Evolutionary conservation across 1,139 yeast species (phyloP), one percentile per base, ranked within the genome.

Genomic region (Kluyveromyces marxianus): DNA sequence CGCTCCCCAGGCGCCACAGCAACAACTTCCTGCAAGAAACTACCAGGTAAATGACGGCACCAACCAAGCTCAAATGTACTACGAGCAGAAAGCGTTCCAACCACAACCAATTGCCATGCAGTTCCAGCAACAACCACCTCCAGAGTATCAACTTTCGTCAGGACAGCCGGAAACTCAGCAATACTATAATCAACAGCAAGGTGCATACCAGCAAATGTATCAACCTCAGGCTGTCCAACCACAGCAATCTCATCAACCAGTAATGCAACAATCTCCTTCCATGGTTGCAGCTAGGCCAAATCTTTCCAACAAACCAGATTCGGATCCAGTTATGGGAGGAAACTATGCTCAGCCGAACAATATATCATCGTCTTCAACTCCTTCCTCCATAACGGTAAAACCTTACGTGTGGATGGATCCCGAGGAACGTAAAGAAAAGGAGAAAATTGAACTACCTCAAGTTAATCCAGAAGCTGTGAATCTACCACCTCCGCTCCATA

Each of bases 401-500:
- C 63, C 65, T 3, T 59, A 53, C 41, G 46, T 54, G 30, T 47
- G 41, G 44, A 50, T 46, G 14, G 51, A 50, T 4, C 48, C 50
- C 26, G 57, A 52, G 26, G 54, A 53, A 33, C 48, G 53, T 27
- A 50, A 42, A 27, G 49, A 50, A 14, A 40, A 41, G 6, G 45
- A 46, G 6, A 54, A 46, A 35, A 25, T 47, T 0, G 45, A 45
- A 2, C 45, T 56, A 4, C 47, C 52, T 2, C 33, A 43, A 10
- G 43, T 52, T 1, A 63, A 57, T 44, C 29, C 55, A 1, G 36
- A 47, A 4, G 39, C 40, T n/a, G 37, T 59, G 14, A 56, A 62
- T 4, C 60, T 63, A 7, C 65, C 65, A 4, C 66, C 66, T 7
- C 66, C 66, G 7, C 50, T 51, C 4, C 65, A 58, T 43, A 54